Evolutionary conservation across 768 basidiomycete species (phyloP).

Genomic region (Lyophyllum decastes): DNA sequence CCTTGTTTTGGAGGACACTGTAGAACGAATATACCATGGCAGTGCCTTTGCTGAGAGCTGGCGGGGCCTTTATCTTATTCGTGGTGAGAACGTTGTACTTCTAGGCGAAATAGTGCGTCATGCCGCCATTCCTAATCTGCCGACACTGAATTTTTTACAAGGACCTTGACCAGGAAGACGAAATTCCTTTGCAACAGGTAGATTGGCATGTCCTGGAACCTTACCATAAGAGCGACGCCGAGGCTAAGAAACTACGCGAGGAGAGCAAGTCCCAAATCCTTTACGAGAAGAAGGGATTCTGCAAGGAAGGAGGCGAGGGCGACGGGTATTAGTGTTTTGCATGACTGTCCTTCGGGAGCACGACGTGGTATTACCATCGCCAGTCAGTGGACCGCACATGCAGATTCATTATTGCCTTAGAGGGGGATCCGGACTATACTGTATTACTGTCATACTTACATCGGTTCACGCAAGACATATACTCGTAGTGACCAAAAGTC

Average conservation of each 20-base stretch:
- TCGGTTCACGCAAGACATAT: constrained; percentile 7
- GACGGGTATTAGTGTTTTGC: constrained; percentile 77
- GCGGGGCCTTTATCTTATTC: constrained; percentile 89
- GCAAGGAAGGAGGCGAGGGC: constrained; percentile 93
- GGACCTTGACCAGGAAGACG: constrained; percentile 94
- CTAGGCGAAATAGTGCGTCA: constrained; percentile 90
- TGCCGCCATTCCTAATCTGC: not conserved
- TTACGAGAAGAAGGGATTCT: constrained; percentile 85
- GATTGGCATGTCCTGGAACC: constrained; percentile 70
- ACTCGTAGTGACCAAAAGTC: no score
- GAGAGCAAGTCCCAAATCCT: constrained; percentile 82
- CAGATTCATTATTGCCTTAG: constrained; percentile 25
- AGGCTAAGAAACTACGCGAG: constrained; percentile 77
- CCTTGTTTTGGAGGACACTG: constrained; percentile 93
- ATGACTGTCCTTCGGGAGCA: not conserved
- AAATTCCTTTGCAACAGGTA: constrained; percentile 74
- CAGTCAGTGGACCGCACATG: constrained; percentile 12
- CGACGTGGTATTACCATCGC: not conserved
- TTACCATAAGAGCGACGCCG: constrained; percentile 73
- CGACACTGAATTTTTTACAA: constrained; percentile 28
- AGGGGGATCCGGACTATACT: constrained; percentile 16
- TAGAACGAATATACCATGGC: constrained; percentile 92
- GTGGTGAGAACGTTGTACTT: constrained; percentile 97
- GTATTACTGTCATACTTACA: constrained; percentile 20
- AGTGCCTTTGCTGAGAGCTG: constrained; percentile 86